Evolutionary conservation across 176 grass and related monocot species (phyloP).

Genomic region (Echinochloa phyllopogon): DNA sequence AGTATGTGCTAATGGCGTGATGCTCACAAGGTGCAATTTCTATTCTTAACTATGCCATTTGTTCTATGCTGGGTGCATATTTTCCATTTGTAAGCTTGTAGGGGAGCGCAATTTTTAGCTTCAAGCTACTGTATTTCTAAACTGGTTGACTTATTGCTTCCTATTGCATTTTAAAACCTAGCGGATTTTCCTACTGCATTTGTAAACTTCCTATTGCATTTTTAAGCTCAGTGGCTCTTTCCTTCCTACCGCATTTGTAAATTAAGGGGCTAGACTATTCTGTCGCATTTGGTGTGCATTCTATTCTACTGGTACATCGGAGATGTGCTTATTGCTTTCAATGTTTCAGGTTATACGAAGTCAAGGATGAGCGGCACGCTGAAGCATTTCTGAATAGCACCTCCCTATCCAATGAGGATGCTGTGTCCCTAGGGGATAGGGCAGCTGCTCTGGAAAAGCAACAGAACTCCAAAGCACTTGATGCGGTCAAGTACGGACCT

Average conservation of each 20-base stretch:
- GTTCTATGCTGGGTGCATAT: not conserved
- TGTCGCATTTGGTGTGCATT: not conserved
- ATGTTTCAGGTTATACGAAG: constrained; percentile 80
- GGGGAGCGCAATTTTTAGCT: not conserved
- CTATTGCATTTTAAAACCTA: not conserved
- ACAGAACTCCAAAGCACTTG: constrained; percentile 30
- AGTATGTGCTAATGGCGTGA: not conserved
- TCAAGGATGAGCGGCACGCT: constrained; percentile 84
- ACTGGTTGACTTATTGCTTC: not conserved
- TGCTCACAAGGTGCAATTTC: not conserved
- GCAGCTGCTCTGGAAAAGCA: constrained; percentile 54
- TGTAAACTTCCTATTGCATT: not conserved
- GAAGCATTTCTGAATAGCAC: constrained; percentile 75
- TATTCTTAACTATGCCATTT: not conserved
- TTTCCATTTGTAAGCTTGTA: constrained; percentile 1
- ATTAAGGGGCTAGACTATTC: not conserved
- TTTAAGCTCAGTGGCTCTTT: not conserved
- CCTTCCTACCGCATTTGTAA: not conserved
- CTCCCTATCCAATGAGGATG: constrained; percentile 75
- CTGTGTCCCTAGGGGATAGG: constrained; percentile 66
- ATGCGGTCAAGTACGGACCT: constrained; percentile 71
- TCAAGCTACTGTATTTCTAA: not conserved
- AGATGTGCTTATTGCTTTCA: constrained; percentile 24
- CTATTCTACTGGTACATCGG: not conserved
- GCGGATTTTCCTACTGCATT: too few relatives aligned